Evolutionary conservation across 1,139 yeast species (phyloP).

Genomic region (Diutina catenulata): DNA sequence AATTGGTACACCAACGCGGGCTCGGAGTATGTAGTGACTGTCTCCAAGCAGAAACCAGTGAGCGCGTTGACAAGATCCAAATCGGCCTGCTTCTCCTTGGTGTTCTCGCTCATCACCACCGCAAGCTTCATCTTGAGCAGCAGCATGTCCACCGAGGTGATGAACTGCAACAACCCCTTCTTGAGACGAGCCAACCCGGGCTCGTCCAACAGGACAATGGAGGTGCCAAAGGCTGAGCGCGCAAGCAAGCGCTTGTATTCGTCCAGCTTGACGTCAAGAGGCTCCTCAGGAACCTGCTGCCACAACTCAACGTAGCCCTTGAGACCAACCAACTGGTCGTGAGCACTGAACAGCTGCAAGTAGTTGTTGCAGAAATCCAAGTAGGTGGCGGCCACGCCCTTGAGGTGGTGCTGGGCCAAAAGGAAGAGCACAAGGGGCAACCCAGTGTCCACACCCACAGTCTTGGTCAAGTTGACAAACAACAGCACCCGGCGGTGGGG

Average conservation of each 20-base stretch:
- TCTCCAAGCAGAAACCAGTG: conserved; percentile 24
- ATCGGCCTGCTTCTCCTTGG: conserved; percentile 18
- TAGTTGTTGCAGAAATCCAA: conserved; percentile 65
- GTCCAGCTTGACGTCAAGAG: conserved; percentile 27
- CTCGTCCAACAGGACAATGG: conserved; percentile 38
- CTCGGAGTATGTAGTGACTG: conserved; percentile 21
- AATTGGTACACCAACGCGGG: conserved; percentile 20
- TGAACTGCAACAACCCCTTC: conserved; percentile 42
- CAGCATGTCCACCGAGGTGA: conserved; percentile 22
- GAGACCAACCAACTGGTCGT: conserved; percentile 58
- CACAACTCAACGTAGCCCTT: conserved; percentile 43
- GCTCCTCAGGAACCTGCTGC: conserved; percentile 32
- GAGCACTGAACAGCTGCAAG: conserved; percentile 52
- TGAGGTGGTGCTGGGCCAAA: conserved; percentile 51
- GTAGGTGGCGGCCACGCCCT: conserved; percentile 14
- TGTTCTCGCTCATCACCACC: conserved; percentile 36
- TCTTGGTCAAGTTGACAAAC: conserved; percentile 64
- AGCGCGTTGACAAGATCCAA: conserved; percentile 33
- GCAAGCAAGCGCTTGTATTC: conserved; percentile 28
- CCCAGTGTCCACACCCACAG: conserved; percentile 60
- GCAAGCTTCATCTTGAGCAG: conserved; percentile 49
- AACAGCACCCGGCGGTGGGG: conserved; percentile 87
- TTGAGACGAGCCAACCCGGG: conserved; percentile 40
- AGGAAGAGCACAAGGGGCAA: conserved; percentile 66
- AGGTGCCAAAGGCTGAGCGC: conserved; percentile 55